Conservation (phyloP, 202 grass and related monocot genomes). For the Dendrocalamus latiflorus region DNA sequence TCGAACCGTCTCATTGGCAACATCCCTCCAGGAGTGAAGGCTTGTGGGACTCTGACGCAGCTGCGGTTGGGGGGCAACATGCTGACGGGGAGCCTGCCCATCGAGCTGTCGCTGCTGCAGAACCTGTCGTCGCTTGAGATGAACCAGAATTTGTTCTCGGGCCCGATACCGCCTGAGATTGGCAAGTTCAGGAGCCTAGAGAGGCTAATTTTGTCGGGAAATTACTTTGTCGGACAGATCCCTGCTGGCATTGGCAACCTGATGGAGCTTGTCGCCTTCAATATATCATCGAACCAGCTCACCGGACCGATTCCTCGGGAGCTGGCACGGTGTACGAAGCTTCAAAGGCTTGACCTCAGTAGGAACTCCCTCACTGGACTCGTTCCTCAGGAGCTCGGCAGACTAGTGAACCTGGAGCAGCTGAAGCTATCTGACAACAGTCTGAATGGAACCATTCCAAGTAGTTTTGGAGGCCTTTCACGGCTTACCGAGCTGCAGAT, state of each 20-base stretch:
- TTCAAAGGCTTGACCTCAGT: constrained; percentile 95
- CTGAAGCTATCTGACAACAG: constrained; percentile 75
- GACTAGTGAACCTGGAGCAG: constrained; percentile 73
- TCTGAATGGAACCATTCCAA: constrained; percentile 78
- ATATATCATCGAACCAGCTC: constrained; percentile 81
- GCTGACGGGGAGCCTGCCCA: constrained; percentile 68
- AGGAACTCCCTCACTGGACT: constrained; percentile 64
- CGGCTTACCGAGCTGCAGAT: constrained; percentile 86
- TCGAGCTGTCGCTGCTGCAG: constrained; percentile 51
- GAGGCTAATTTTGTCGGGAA: constrained; percentile 69
- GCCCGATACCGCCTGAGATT: constrained; percentile 65
- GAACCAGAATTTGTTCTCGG: constrained; percentile 87
- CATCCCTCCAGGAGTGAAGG: constrained; percentile 76
- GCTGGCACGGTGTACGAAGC: constrained; percentile 65
- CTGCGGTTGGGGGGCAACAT: constrained; percentile 67
- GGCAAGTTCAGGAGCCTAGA: constrained; percentile 75
- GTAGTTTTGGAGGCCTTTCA: constrained; percentile 61
- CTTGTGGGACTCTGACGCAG: constrained; percentile 63
- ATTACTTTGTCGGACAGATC: constrained; percentile 79
- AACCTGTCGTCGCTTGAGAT: constrained; percentile 82
- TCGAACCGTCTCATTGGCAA: constrained; percentile 65
- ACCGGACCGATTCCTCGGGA: constrained; percentile 49
- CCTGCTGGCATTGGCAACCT: constrained; percentile 69
- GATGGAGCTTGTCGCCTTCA: constrained; percentile 81
- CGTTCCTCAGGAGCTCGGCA: constrained; percentile 66